Conservation (phyloP, 306 rosid species). For the Acacia crassicarpa region DNA sequence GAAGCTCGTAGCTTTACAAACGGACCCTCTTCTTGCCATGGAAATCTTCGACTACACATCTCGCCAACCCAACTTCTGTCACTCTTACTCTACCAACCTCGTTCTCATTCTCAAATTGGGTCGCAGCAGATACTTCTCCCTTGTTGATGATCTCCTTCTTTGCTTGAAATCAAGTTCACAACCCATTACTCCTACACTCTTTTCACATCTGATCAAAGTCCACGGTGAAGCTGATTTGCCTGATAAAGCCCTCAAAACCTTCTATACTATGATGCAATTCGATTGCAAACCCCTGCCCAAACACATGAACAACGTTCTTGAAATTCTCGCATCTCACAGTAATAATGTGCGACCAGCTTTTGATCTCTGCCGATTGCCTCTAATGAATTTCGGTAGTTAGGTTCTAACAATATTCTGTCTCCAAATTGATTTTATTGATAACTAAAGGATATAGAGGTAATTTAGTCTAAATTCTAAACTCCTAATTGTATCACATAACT, state of each 20-base stretch:
- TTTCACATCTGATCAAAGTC: conserved; percentile 62
- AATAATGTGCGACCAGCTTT: conserved; percentile 55
- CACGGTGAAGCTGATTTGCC: conserved; percentile 70
- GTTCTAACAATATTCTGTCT: too few relatives aligned
- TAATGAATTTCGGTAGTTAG: too few relatives aligned
- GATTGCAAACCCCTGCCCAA: conserved; percentile 56
- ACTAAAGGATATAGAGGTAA: too few relatives aligned
- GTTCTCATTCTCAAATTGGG: conserved; percentile 70
- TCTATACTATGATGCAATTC: conserved; percentile 66
- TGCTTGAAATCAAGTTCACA: conserved; percentile 50
- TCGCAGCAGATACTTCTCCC: conserved; percentile 60
- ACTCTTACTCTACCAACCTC: conserved; percentile 61
- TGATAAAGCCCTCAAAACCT: conserved; percentile 58
- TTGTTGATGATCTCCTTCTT: conserved; percentile 59
- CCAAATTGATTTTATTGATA: too few relatives aligned
- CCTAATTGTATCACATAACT: too few relatives aligned
- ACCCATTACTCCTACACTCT: conserved; percentile 48
- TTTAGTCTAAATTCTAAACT: too few relatives aligned
- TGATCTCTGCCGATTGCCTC: conserved; percentile 45
- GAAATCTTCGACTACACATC: conserved; percentile 72
- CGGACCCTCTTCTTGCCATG: conserved; percentile 82
- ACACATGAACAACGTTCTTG: conserved; percentile 72
- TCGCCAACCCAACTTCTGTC: conserved; percentile 64
- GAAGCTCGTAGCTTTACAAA: conserved; percentile 73
- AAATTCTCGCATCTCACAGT: conserved; percentile 56